A percentile compares a stretch with the other conserved stretches of the same genome.
Conservation (phyloP, 768 basidiomycete genomes). For the Boletales sp. region DNA sequence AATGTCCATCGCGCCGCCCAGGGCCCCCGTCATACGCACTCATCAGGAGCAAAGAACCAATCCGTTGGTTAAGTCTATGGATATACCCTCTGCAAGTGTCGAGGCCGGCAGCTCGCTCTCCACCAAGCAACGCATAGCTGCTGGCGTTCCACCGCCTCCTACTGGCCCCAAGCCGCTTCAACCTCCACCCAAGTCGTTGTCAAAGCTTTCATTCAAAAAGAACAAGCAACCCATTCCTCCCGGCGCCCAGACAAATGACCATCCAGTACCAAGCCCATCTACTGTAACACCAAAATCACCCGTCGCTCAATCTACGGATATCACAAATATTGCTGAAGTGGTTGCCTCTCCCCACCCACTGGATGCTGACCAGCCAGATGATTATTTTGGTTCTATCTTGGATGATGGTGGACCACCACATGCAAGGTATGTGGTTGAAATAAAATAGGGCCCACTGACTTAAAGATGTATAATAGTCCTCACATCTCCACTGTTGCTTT, state of each 20-base stretch:
- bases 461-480: not conserved
- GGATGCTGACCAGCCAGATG: constrained; percentile 15
- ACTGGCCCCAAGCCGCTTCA: constrained; percentile 34
- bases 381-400: constrained; percentile 11
- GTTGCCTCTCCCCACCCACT: constrained; percentile 19
- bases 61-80: constrained; percentile 33
- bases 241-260: constrained; percentile 13
- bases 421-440: constrained; percentile 13
- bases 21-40: constrained; percentile 16
- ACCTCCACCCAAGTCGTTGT: constrained; percentile 17
- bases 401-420: constrained; percentile 5
- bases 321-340: not conserved
- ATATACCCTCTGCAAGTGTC: constrained; percentile 18
- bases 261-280: not conserved
- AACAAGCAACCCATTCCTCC: constrained; percentile 17
- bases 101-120: constrained; percentile 38
- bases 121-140: constrained; percentile 49
- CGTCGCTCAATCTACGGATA: not conserved
- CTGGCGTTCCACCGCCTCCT: constrained; percentile 35
- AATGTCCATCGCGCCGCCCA: constrained; percentile 11
- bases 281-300: constrained; percentile 11
- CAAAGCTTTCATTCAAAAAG: constrained; percentile 46
- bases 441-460: not conserved
- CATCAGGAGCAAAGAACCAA: constrained; percentile 28
- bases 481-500: constrained; percentile 5